Percentiles rank a stretch among this genome's conserved stretches.
These are phyloP conservation scores for Suhomyces canberraensis DNA, from an alignment of 805 yeast genomes.

Conservation along the genomic window DNA sequence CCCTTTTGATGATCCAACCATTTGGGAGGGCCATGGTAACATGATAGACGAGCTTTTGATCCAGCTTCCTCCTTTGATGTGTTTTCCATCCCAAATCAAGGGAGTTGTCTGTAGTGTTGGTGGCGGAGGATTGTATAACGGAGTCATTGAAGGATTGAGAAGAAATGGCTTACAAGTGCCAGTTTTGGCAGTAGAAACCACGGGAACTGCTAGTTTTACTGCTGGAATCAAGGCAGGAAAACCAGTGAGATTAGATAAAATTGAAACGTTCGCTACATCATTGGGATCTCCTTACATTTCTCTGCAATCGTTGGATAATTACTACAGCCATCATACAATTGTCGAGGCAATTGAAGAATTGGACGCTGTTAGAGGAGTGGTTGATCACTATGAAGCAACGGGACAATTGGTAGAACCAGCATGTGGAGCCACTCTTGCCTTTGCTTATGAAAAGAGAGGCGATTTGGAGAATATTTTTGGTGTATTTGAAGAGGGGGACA, in stretches of 20 bases:
- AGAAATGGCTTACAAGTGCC: constrained; percentile 17
- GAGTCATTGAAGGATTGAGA: constrained; percentile 23
- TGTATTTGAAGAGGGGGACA: constrained; percentile 18
- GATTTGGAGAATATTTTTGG: constrained; percentile 14
- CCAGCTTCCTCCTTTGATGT: constrained; percentile 11
- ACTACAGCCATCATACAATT: constrained; percentile 14
- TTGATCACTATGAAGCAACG: constrained; percentile 21
- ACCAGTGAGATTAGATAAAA: constrained; percentile 14
- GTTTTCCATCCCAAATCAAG: constrained; percentile 13
- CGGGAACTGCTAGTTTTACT: constrained; percentile 21
- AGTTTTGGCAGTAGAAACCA: constrained; percentile 27
- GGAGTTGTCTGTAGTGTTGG: constrained; percentile 32
- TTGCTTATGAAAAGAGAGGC: constrained; percentile 12
- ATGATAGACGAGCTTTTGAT: constrained; percentile 23
- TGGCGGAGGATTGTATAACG: constrained; percentile 35
- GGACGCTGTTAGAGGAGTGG: constrained; percentile 21
- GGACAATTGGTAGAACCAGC: constrained; percentile 29
- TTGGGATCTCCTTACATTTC: constrained; percentile 29
- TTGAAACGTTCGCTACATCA: constrained; percentile 25
- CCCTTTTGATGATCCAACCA: constrained; percentile 28
- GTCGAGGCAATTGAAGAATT: constrained; percentile 20
- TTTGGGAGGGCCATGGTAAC: constrained; percentile 31
- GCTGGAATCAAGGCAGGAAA: constrained; percentile 19
- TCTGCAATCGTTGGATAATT: constrained; percentile 15
- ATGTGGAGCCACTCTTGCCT: constrained; percentile 28